phyloP scores from a whole-genome alignment of 768 basidiomycete species.

The Lentinula detonsa region DNA sequence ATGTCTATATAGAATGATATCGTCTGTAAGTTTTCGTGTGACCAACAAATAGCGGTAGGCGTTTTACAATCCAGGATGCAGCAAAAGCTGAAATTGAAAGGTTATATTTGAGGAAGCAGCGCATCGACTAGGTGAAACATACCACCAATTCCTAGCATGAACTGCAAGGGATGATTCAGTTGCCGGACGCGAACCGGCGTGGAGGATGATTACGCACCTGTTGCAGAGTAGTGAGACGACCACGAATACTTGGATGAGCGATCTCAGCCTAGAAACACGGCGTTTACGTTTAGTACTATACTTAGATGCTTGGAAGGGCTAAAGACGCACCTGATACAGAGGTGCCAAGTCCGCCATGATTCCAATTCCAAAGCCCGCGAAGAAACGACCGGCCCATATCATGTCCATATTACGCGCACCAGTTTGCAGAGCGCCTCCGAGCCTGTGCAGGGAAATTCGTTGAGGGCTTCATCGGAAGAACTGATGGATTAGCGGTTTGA shows the following conservation, averaged over 20 bases:
- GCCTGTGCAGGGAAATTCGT: constrained; percentile 13
- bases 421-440: constrained; percentile 42
- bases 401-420: constrained; percentile 38
- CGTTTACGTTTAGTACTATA: not conserved
- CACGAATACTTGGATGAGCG: constrained; percentile 50
- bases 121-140: not conserved
- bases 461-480: not conserved
- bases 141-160: constrained; percentile 47
- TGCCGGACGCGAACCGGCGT: not conserved
- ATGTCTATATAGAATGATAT: constrained; percentile 22
- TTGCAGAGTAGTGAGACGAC: constrained; percentile 46
- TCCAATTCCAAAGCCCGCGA: constrained; percentile 41
- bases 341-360: constrained; percentile 45
- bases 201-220: constrained; percentile 20
- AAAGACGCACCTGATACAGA: constrained; percentile 37
- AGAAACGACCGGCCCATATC: constrained; percentile 46
- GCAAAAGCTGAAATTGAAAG: constrained; percentile 30
- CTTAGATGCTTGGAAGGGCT: not conserved
- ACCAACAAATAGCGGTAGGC: not conserved
- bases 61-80: constrained; percentile 39
- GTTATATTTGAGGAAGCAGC: not conserved
- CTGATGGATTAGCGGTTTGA: not conserved
- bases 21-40: no score
- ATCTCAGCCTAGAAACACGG: constrained; percentile 36
- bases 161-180: constrained; percentile 13